A percentile compares a stretch with the other conserved stretches of the same genome.
These are phyloP conservation scores for Blakeslea trispora DNA, from an alignment of 371 early-diverging fungal species.

Conservation along the genomic window DNA sequence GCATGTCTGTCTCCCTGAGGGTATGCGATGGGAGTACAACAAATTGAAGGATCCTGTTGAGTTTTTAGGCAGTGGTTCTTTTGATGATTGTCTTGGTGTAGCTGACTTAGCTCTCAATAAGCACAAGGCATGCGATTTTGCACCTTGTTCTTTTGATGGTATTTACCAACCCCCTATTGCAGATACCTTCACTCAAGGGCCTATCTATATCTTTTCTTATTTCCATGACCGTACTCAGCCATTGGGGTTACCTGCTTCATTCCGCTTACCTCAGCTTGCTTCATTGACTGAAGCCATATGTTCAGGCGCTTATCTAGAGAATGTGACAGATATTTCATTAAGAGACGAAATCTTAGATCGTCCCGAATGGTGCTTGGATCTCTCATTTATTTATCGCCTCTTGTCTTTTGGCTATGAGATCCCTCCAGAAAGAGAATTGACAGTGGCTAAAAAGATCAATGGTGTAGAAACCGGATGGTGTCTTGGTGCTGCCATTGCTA, in stretches of 20 bases:
- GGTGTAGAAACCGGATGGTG: constrained; percentile 97
- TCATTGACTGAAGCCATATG: constrained; percentile 68
- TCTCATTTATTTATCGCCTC: constrained; percentile 85
- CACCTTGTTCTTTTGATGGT: constrained; percentile 90
- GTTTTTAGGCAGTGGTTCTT: constrained; percentile 50
- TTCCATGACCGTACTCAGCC: constrained; percentile 89
- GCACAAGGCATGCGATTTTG: constrained; percentile 52
- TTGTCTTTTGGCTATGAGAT: constrained; percentile 87
- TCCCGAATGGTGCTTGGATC: constrained; percentile 86
- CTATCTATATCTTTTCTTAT: constrained; percentile 94
- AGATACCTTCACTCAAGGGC: constrained; percentile 69
- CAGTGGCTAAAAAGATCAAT: constrained; percentile 90
- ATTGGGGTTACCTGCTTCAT: constrained; percentile 62
- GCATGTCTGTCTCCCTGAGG: constrained; percentile 64
- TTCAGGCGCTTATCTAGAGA: constrained; percentile 54
- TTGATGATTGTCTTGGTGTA: constrained; percentile 51
- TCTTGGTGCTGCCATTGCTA: constrained; percentile 88
- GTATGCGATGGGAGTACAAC: constrained; percentile 36
- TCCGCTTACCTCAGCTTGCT: constrained; percentile 61
- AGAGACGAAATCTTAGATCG: constrained; percentile 56
- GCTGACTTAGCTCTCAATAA: constrained; percentile 63
- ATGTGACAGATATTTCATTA: constrained; percentile 46
- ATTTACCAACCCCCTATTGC: constrained; percentile 84
- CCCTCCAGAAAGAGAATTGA: constrained; percentile 66
- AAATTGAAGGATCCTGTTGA: constrained; percentile 21